phyloP scores from a whole-genome alignment of 306 rosid species.

The Dalbergia cultrata region DNA sequence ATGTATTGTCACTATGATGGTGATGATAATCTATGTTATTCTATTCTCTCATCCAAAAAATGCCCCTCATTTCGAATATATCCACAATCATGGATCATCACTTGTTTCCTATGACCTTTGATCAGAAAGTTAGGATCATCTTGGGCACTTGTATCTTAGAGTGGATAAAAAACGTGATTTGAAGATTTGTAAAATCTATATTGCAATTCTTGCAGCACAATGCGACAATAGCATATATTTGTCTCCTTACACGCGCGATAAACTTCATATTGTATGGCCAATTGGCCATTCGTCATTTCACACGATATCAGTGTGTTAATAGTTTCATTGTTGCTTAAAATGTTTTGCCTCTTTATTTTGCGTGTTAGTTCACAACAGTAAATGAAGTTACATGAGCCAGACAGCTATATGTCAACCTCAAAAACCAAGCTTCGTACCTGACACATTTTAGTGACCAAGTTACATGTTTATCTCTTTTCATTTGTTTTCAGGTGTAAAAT shows the following conservation, averaged over 20 bases:
- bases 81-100: neutral
- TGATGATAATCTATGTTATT: constrained; percentile 2
- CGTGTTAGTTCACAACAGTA: neutral
- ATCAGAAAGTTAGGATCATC: neutral
- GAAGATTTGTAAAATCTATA: neutral
- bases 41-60: neutral
- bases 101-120: neutral
- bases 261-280: neutral
- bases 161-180: neutral
- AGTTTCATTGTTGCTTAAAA: neutral
- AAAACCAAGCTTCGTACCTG: neutral
- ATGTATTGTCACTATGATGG: neutral
- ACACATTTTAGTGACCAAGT: neutral
- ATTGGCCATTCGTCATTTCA: neutral
- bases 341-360: neutral
- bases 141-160: neutral
- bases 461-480: neutral
- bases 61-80: neutral
- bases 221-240: neutral
- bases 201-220: neutral
- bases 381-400: neutral
- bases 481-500: constrained; percentile 48
- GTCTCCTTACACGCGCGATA: neutral
- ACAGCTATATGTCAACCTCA: neutral
- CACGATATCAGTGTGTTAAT: neutral